Base-by-base conservation (phyloP, 1,139 yeast genomes). In the Geotrichum australiense region DNA sequence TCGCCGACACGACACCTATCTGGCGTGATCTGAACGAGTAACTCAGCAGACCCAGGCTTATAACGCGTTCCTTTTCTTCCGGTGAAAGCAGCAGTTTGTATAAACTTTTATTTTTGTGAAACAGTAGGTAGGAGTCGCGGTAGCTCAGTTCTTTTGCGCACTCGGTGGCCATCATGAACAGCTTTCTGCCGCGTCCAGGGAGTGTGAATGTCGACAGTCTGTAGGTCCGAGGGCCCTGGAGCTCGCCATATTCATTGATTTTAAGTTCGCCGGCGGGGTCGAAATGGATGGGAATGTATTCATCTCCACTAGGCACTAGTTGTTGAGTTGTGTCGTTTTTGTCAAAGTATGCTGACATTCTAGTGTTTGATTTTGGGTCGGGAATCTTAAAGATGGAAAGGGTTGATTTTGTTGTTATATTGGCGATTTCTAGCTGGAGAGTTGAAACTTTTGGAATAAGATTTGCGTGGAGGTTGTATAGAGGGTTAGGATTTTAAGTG, bases 161-260 rank as follows among this genome's bases (percentile, higher is more conserved):
- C 52, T 79, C 86, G 0, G 84, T 77, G 1, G 84, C 80, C 48
- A 80, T 66, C 73, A 75, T 76, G 56, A 67, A 80, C 43, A 76
- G 64, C 53, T 71, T 78, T 68, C 59, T 58, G 6, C 73, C 73
- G 22, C 64, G 60, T 0, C 65, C 64, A 34, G 81, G 74, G 22
- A 80, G 63, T 5, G 76, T 74, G 57, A 80, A 80, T 0, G 79
- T 73, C 38, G 72, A 71, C 53, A 78, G 69, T 23, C 78, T 60
- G 56, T 68, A 79, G 47, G 66, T 69, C 42, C 85, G 66, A n/a
- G 70, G 80, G 2, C 78, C 84, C 25, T 62, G 53, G 38, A 80
- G 64, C 48, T 66, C 64, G 1, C 87, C 87, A 49, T 70, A 65
- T 12, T 58, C 65, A 43, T 76, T 75, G 19, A 80, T 68, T 53